Conservation (phyloP, 2,329 filamentous ascomycete genomes). For the Magnaporthales sp. region DNA sequence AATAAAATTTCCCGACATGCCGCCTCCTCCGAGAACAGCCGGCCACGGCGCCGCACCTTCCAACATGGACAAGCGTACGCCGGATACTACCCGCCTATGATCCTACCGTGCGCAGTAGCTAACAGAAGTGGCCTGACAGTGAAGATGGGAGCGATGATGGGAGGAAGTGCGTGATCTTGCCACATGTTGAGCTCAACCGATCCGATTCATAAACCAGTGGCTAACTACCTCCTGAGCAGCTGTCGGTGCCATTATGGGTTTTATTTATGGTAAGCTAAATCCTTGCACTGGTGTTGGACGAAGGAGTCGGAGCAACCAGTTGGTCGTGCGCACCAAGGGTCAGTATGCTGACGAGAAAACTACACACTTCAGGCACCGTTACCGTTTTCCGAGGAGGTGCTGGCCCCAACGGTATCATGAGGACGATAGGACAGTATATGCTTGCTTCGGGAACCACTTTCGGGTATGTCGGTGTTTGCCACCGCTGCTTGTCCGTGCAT, state of each 20-base stretch:
- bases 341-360: constrained; percentile 2
- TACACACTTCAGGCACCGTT: constrained; percentile 58
- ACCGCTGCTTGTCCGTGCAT: neutral
- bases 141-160: constrained; percentile 99
- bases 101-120: constrained; percentile 11
- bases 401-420: constrained; percentile 85
- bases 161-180: constrained; percentile 69
- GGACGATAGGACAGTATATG: constrained; percentile 96
- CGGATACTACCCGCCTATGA: constrained; percentile 7
- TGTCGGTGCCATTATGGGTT: constrained; percentile 92
- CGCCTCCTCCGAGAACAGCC: constrained; percentile 19
- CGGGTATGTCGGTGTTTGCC: constrained; percentile 50
- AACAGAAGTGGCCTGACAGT: constrained; percentile 41
- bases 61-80: constrained; percentile 45
- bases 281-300: too few species aligned
- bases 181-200: neutral
- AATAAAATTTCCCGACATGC: constrained; percentile 17
- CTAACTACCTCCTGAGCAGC: constrained; percentile 40
- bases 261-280: constrained; percentile 74
- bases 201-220: neutral
- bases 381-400: constrained; percentile 95
- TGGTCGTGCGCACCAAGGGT: neutral
- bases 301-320: too few species aligned
- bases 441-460: constrained; percentile 89
- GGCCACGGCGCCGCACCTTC: constrained; percentile 32